Evolutionary conservation across 495 filamentous ascomycete genomes (phyloP).

Genomic region (Evernia prunastri): DNA sequence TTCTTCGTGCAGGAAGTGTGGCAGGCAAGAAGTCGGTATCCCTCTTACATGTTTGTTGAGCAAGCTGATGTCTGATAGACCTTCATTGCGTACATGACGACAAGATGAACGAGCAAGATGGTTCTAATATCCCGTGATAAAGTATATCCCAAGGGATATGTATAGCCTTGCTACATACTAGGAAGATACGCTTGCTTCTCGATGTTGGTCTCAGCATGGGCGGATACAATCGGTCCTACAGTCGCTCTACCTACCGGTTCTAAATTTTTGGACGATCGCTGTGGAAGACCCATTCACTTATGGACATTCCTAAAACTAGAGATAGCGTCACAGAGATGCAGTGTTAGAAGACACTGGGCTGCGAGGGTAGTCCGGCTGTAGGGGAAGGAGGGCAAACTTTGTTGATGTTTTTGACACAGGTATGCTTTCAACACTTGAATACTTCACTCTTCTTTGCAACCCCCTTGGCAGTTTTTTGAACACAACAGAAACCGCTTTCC

Average conservation of each 20-base stretch:
- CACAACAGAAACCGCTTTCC: background rate
- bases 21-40: background rate
- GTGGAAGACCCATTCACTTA: background rate
- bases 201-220: background rate
- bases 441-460: background rate
- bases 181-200: background rate
- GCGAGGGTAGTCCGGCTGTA: background rate
- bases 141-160: background rate
- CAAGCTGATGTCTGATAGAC: background rate
- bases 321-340: background rate
- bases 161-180: background rate
- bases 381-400: background rate
- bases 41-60: background rate
- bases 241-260: background rate
- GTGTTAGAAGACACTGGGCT: background rate
- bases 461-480: background rate
- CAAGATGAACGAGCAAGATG: background rate
- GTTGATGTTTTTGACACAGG: background rate
- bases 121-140: background rate
- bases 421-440: background rate
- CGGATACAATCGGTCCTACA: background rate
- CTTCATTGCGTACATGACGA: background rate
- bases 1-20: background rate
- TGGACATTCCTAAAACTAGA: background rate
- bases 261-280: background rate